Percentiles rank a stretch among this genome's conserved stretches.
These are phyloP conservation scores for Lasiosphaeria miniovina DNA, from an alignment of 495 filamentous ascomycete genomes.

Conservation along the genomic window DNA sequence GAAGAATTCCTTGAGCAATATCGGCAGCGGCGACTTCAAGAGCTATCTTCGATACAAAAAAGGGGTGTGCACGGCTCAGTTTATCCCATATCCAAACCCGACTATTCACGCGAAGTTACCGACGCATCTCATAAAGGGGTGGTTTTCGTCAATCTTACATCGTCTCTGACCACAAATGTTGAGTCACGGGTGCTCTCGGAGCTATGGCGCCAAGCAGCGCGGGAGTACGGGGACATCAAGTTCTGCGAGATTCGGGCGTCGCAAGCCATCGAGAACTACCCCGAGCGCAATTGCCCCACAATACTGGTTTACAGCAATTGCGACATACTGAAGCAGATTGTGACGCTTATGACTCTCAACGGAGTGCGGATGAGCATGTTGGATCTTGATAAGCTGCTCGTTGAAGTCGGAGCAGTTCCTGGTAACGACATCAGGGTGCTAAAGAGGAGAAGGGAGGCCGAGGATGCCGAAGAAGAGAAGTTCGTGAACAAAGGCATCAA, in stretches of 20 bases:
- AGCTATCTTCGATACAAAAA: constrained; percentile 70
- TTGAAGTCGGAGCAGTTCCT: constrained; percentile 75
- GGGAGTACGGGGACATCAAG: constrained; percentile 87
- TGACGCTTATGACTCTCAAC: constrained; percentile 76
- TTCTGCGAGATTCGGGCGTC: constrained; percentile 94
- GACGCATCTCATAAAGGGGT: constrained; percentile 70
- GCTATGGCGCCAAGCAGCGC: constrained; percentile 82
- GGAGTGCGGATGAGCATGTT: constrained; percentile 64
- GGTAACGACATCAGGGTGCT: constrained; percentile 74
- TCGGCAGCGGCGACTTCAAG: constrained; percentile 75
- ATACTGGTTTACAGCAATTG: constrained; percentile 89
- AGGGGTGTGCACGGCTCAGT: constrained; percentile 82
- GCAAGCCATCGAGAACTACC: constrained; percentile 95
- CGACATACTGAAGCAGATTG: constrained; percentile 82
- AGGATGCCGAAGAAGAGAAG: constrained; percentile 54
- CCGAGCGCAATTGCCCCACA: constrained; percentile 90
- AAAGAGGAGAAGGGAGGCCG: constrained; percentile 56
- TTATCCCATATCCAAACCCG: constrained; percentile 89
- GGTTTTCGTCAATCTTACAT: constrained; percentile 85
- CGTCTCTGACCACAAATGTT: constrained; percentile 68
- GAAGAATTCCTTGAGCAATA: constrained; percentile 87
- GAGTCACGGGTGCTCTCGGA: constrained; percentile 80
- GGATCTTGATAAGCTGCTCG: constrained; percentile 69
- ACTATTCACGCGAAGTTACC: constrained; percentile 89
- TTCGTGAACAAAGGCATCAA: constrained; percentile 44